phyloP scores from a whole-genome alignment of 2,329 filamentous ascomycete species.

The Colletotrichum lentis region DNA sequence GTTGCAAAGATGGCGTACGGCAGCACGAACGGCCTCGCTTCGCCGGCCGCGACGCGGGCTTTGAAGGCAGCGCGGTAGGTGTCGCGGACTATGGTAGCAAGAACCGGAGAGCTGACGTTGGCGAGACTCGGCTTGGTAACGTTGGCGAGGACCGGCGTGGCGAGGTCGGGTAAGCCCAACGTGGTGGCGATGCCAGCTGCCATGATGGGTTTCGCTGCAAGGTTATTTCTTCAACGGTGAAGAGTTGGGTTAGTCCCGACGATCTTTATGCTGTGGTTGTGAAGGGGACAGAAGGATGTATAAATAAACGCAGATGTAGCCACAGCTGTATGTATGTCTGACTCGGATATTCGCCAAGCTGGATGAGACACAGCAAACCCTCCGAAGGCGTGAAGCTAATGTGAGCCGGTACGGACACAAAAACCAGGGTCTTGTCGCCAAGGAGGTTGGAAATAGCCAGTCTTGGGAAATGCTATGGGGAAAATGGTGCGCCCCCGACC shows the following conservation, averaged over 20 bases:
- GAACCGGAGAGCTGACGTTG: constrained; percentile 33
- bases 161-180: constrained; percentile 26
- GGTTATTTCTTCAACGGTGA: background rate
- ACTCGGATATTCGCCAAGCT: constrained; percentile 16
- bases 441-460: background rate
- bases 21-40: constrained; percentile 58
- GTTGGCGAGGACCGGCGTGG: constrained; percentile 22
- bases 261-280: no score
- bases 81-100: constrained; percentile 40
- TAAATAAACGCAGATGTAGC: constrained; percentile 26
- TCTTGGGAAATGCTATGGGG: background rate
- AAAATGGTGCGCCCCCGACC: background rate
- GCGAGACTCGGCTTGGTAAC: constrained; percentile 19
- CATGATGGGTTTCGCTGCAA: background rate
- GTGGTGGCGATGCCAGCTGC: constrained; percentile 23
- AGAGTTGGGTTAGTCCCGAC: background rate
- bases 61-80: constrained; percentile 51
- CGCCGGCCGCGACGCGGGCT: constrained; percentile 49
- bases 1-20: constrained; percentile 60
- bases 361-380: constrained; percentile 4
- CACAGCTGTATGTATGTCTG: constrained; percentile 10
- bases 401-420: background rate
- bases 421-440: constrained; percentile 9
- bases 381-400: constrained; percentile 15
- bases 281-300: constrained; percentile 2